A percentile compares a stretch with the other conserved stretches of the same genome.
Conservation (phyloP, 2,329 filamentous ascomycete genomes). For the Fusarium sp. region DNA sequence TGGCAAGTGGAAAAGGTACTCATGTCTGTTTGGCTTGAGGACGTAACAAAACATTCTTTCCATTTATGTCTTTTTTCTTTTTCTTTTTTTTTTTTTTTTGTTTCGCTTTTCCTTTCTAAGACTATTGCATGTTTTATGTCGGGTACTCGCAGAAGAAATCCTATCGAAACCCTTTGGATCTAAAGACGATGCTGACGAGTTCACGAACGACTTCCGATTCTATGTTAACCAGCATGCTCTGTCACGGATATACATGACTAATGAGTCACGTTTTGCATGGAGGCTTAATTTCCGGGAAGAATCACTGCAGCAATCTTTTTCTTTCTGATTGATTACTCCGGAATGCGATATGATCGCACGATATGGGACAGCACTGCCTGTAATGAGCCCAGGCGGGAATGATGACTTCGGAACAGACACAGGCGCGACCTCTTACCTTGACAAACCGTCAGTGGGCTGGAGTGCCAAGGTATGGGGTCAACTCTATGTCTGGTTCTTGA, state of each 20-base stretch:
- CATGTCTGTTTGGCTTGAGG: conserved; percentile 3
- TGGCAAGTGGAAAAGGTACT: conserved; percentile 14
- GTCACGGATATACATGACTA: conserved; percentile 57
- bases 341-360: conserved; percentile 49
- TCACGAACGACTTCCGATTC: conserved; percentile 53
- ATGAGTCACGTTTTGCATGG: conserved; percentile 60
- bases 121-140: conserved; percentile 44
- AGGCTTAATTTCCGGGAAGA: conserved; percentile 50
- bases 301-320: conserved; percentile 41
- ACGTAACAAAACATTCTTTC: conserved; percentile 36
- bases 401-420: conserved; percentile 46
- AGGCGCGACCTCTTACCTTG: conserved; percentile 32
- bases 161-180: conserved; percentile 45
- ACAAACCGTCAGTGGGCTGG: conserved; percentile 36
- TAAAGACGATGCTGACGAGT: conserved; percentile 53
- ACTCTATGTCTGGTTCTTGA: conserved; percentile 40
- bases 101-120: conserved; percentile 27
- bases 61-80: not conserved
- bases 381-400: conserved; percentile 54
- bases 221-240: conserved; percentile 50
- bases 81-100: not conserved
- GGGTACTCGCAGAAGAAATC: conserved; percentile 46
- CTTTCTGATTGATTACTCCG: conserved; percentile 43
- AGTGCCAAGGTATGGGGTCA: conserved; percentile 44
- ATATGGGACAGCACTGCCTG: conserved; percentile 52